A percentile compares a stretch with the other conserved stretches of the same genome.
phyloP scores from a whole-genome alignment of 805 yeast genomes.

The Candida alai region DNA sequence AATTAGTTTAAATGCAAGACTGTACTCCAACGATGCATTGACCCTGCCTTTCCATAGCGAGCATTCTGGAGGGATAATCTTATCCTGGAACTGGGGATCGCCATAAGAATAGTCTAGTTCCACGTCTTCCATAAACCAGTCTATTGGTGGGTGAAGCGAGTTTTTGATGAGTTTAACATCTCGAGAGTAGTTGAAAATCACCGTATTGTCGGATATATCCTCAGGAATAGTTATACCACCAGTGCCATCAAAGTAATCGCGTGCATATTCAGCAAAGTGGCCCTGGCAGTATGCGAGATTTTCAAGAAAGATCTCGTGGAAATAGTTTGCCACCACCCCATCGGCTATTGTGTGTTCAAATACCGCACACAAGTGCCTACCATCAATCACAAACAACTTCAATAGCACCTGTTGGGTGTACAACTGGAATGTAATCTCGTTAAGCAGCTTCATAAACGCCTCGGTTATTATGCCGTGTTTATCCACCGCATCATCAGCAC shows the following conservation, averaged over 20 bases:
- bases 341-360: constrained; percentile 40
- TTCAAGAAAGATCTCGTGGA: constrained; percentile 33
- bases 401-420: constrained; percentile 26
- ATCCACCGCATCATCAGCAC: constrained; percentile 11
- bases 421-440: constrained; percentile 18
- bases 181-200: constrained; percentile 18
- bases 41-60: constrained; percentile 32
- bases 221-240: constrained; percentile 7
- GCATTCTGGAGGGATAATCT: constrained; percentile 17
- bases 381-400: constrained; percentile 22
- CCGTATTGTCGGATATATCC: constrained; percentile 10
- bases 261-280: constrained; percentile 6
- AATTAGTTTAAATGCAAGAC: constrained; percentile 23
- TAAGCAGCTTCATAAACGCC: constrained; percentile 22
- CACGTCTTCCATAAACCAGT: constrained; percentile 23
- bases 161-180: constrained; percentile 20
- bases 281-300: constrained; percentile 17
- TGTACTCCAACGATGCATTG: constrained; percentile 11
- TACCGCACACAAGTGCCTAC: constrained; percentile 18
- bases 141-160: constrained; percentile 35
- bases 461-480: constrained; percentile 22
- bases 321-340: constrained; percentile 31
- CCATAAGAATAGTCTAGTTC: constrained; percentile 23
- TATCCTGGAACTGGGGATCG: constrained; percentile 22
- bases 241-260: constrained; percentile 14